Evolutionary conservation across 805 yeast species (phyloP), one percentile per base, ranked within the genome.

Genomic region (Candida schatavii): DNA sequence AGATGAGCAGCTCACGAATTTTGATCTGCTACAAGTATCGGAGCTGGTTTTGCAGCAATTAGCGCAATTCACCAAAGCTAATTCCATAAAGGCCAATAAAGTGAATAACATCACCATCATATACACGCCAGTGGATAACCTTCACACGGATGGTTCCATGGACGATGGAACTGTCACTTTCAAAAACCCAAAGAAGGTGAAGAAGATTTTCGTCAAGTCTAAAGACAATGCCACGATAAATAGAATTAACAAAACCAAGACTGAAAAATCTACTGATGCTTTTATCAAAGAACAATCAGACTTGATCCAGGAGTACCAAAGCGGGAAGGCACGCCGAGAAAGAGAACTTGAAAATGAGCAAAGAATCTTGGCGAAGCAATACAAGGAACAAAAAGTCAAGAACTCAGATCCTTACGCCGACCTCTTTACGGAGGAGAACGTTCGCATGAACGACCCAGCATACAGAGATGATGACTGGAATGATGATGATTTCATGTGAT

Each of bases 121-220:
- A 31, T 79, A 79, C 51, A 86, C 95, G 0, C 88, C 90, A 0
- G 86, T 87, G 73, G 70, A 74, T 20, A 86, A 86, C 54, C 65
- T 86, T 42, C 70, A 75, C 32, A 83, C 83, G 49, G 78, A 78
- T 39, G 83, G 82, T 11, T 76, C 77, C 23, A 85, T 85, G 93
- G 88, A 78, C 37, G 78, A 77, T 4, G 95, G 95, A 3, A 87
- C 88, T 38, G 95, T 86, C 5, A 77, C 86, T 1, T 86, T 85
- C 60, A 76, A 81, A 43, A 79, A 82, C 44, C 72, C 70, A 2
- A 77, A 74, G 46, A 62, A 66, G 39, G 80, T 83, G 19, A 75
- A 68, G 46, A 73, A 77, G 46, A 61, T 78, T 23, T 72, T 69
- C 46, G 74, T 87, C 25, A 74, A 70, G 39, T 71, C 72, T 29